Evolutionary conservation across 495 filamentous ascomycete species (phyloP), one percentile per base, ranked within the genome.

Genomic region (Daldinia childiae): DNA sequence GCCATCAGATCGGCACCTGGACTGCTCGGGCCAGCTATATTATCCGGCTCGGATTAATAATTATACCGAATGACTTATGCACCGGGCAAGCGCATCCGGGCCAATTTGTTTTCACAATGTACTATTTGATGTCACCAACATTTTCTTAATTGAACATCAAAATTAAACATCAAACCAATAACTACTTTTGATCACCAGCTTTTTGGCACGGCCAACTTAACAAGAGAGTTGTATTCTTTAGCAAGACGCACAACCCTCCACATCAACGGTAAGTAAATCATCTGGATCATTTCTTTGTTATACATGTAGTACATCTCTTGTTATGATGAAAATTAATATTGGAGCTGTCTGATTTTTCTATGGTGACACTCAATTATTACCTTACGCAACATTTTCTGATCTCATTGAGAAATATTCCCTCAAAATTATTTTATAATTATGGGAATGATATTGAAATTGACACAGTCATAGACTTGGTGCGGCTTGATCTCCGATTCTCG

Each of bases 311-410:
- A 58, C 17, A 39, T 11, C 41, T 30, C 29, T 24, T 15, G 63
- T 54, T 17, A 69, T 87, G 85, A 87, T 87, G 85, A 87, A 63
- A 79, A 65, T 69, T 64, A 66, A 85, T 96, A 97, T 97, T 98
- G 94, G 94, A 98, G 94, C 94, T 98, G 93, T 98, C 94, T 89
- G 91, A 72, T 95, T 87, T 81, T 82, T 80, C 78, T 69, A 78
- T 84, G 89, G 86, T 83, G 84, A 87, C 74, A 84, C 78, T 76
- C 66, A 74, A 62, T 69, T 69, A 74, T 78, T 81, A 78, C 73
- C 77, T 79, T 84, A 84, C 80, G 86, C 88, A 82, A 86, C 81
- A 80, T 74, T 82, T 78, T 80, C 81, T 86, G 80, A 82, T 71
- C 58, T 51, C 34, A 55, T 64, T 30, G 36, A 56, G 61, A 54